Evolutionary conservation across 2,329 filamentous ascomycete genomes (phyloP).

Genomic region (Tricladium varicosporioides): DNA sequence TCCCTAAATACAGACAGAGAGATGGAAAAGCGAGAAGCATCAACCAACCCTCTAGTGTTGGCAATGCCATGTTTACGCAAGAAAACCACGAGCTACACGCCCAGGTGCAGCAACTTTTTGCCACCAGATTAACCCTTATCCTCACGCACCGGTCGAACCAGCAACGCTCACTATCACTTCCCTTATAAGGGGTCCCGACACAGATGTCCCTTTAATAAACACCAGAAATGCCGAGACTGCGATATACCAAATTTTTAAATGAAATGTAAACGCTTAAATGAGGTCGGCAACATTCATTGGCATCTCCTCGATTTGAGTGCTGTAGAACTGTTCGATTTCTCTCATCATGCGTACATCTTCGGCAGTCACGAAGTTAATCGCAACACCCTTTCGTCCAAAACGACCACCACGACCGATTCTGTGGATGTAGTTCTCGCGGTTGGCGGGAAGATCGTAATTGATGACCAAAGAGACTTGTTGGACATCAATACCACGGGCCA

Average conservation of each 20-base stretch:
- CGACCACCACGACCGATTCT: conserved; percentile 93
- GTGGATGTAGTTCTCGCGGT: conserved; percentile 99
- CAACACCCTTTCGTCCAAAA: conserved; percentile 97
- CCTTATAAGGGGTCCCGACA: conserved; percentile 26
- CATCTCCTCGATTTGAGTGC: conserved; percentile 99
- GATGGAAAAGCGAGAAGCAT: conserved; percentile 31
- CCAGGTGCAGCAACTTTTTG: conserved; percentile 35
- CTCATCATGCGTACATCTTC: conserved; percentile 99
- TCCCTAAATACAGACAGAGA: conserved; percentile 33
- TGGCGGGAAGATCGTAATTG: conserved; percentile 97
- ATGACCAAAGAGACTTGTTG: conserved; percentile 98
- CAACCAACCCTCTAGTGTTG: conserved; percentile 33
- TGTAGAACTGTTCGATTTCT: conserved; percentile 99
- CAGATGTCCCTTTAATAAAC: conserved; percentile 20
- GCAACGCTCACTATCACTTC: conserved; percentile 35
- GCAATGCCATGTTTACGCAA: conserved; percentile 31
- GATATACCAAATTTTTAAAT: conserved; percentile 31
- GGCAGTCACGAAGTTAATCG: conserved; percentile 99
- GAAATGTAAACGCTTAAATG: conserved; percentile 51
- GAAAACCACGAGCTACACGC: conserved; percentile 26
- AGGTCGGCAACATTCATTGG: conserved; percentile 87
- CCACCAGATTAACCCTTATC: conserved; percentile 32
- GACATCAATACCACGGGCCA: conserved; percentile 97
- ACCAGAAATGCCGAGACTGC: conserved; percentile 27
- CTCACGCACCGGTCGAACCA: conserved; percentile 36